Conservation (phyloP, 257 asterid genomes). For the Solanum gandarillasii region DNA sequence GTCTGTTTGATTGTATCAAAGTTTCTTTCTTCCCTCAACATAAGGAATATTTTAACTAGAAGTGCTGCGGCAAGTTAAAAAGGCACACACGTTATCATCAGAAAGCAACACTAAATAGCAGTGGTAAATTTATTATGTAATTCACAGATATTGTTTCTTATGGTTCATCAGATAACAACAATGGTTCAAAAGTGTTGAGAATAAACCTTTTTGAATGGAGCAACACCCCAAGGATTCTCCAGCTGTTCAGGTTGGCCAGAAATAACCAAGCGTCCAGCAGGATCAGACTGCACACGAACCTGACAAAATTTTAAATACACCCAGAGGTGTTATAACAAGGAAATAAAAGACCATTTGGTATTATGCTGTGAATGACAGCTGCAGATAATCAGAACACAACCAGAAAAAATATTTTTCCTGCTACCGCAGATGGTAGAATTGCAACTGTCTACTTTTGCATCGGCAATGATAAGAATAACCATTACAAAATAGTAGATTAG, state of each 20-base stretch:
- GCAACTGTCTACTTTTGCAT: background rate
- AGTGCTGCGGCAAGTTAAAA: background rate
- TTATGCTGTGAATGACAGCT: background rate
- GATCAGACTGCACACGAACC: slow-evolving; percentile 94
- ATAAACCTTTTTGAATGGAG: slow-evolving; percentile 81
- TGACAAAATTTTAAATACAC: slow-evolving; percentile 8
- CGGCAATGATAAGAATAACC: background rate
- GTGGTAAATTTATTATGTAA: background rate
- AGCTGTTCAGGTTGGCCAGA: slow-evolving; percentile 88
- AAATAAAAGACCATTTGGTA: background rate
- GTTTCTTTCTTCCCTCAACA: background rate
- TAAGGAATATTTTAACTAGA: background rate
- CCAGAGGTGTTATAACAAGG: background rate
- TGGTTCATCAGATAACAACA: background rate
- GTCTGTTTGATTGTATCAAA: background rate
- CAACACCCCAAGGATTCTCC: slow-evolving; percentile 97
- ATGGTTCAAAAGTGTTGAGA: background rate
- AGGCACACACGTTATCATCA: background rate
- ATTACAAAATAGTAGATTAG: background rate
- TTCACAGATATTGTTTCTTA: background rate
- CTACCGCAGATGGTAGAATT: background rate
- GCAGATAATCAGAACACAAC: background rate
- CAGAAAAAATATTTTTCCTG: background rate
- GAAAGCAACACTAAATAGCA: background rate
- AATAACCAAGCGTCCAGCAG: slow-evolving; percentile 91